Conservation (phyloP, 257 asterid species). For the Ehretia macrophylla region DNA sequence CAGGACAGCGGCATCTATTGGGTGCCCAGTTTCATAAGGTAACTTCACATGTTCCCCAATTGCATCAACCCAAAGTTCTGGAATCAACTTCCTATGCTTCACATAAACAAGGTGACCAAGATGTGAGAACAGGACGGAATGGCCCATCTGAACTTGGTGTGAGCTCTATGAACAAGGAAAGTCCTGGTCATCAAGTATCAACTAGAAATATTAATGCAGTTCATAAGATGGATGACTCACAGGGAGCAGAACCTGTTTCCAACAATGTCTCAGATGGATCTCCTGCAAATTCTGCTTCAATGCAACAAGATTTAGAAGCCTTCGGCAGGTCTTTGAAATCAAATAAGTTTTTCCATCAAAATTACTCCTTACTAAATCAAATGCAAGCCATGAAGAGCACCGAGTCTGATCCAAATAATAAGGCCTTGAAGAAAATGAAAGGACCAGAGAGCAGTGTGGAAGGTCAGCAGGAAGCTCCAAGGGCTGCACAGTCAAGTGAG, state of each 20-base stretch:
- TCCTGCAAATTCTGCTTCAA: slow-evolving; percentile 56
- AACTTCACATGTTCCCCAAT: slow-evolving; percentile 31
- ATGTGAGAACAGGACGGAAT: slow-evolving; percentile 24
- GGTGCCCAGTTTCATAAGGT: slow-evolving; percentile 32
- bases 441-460: slow-evolving; percentile 41
- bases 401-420: slow-evolving; percentile 50
- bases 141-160: slow-evolving; percentile 17
- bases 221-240: slow-evolving; percentile 29
- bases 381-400: slow-evolving; percentile 40
- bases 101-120: slow-evolving; percentile 24
- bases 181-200: slow-evolving; percentile 28
- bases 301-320: slow-evolving; percentile 64
- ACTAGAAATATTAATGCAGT: slow-evolving; percentile 21
- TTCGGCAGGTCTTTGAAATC: slow-evolving; percentile 82
- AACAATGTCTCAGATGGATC: slow-evolving; percentile 45
- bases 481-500: slow-evolving; percentile 36
- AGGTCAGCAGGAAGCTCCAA: slow-evolving; percentile 29
- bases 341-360: slow-evolving; percentile 45
- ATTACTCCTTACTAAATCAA: slow-evolving; percentile 51
- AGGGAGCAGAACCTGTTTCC: slow-evolving; percentile 33
- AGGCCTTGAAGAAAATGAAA: slow-evolving; percentile 61
- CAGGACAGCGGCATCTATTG: slow-evolving; percentile 35
- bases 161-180: slow-evolving; percentile 35
- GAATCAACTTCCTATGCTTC: slow-evolving; percentile 48
- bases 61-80: slow-evolving; percentile 41